phyloP scores from a whole-genome alignment of 116 monocot species.

The Trichopus zeylanicus region DNA sequence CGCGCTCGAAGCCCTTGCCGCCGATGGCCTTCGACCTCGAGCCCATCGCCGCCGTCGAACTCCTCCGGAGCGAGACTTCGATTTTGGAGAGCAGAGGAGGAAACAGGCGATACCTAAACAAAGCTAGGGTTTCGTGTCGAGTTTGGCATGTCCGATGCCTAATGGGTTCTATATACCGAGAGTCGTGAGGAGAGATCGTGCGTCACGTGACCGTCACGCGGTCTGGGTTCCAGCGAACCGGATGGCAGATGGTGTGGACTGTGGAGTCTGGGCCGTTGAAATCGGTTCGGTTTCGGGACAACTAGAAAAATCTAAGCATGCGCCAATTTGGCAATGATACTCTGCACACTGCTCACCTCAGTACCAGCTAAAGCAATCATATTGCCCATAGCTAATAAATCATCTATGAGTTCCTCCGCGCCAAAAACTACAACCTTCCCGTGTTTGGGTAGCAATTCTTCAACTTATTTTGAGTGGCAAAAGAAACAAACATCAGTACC shows the following conservation, averaged over 20 bases:
- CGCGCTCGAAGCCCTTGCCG: conserved; percentile 26
- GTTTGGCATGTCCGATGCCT: no score
- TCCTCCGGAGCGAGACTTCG: neutral
- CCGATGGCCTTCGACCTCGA: conserved; percentile 13
- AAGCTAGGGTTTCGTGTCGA: neutral
- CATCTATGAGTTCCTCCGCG: conserved; percentile 68
- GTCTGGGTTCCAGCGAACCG: no score
- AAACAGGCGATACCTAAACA: no score
- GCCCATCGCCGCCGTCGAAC: conserved; percentile 4
- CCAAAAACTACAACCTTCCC: conserved; percentile 74
- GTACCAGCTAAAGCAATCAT: conserved; percentile 80
- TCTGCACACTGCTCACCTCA: conserved; percentile 40
- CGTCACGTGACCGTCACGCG: no score
- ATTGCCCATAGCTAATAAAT: conserved; percentile 71
- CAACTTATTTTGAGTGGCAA: conserved; percentile 53
- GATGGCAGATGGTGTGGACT: no score
- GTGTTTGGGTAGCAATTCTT: conserved; percentile 57
- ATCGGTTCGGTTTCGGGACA: no score
- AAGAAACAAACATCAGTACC: neutral
- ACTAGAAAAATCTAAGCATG: neutral
- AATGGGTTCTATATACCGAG: no score
- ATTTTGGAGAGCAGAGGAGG: neutral
- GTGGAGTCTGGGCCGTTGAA: no score
- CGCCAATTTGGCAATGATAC: neutral
- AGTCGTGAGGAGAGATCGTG: no score